Conservation (phyloP, 176 grass and related monocot genomes). For the Carex cristatella region DNA sequence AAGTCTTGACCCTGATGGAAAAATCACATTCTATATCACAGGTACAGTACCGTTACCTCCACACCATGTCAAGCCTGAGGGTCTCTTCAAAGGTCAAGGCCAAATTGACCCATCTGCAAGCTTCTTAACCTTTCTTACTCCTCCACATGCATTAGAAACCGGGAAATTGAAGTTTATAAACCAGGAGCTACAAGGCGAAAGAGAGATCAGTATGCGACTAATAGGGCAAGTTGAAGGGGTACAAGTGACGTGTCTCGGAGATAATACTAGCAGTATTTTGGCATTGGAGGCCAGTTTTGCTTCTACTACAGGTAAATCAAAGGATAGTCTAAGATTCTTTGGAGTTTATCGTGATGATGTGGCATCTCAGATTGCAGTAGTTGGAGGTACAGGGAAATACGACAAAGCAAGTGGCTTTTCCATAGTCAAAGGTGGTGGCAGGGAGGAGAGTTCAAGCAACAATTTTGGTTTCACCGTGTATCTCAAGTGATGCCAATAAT, state of each 20-base stretch:
- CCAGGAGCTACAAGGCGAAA: slow-evolving; percentile 37
- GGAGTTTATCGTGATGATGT: slow-evolving; percentile 25
- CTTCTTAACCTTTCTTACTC: slow-evolving; percentile 45
- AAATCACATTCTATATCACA: slow-evolving; percentile 48
- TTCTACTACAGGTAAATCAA: neutral
- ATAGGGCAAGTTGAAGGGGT: slow-evolving; percentile 56
- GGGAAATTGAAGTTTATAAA: slow-evolving; percentile 40
- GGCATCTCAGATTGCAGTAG: slow-evolving; percentile 49
- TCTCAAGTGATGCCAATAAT: slow-evolving; percentile 34
- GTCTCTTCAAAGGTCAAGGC: slow-evolving; percentile 28
- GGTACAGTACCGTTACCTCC: neutral
- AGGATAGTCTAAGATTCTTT: slow-evolving; percentile 66
- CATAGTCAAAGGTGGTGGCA: slow-evolving; percentile 16
- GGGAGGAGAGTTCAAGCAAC: slow-evolving; percentile 4
- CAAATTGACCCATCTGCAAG: slow-evolving; percentile 15
- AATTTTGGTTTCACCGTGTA: slow-evolving; percentile 44
- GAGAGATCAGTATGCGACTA: slow-evolving; percentile 26
- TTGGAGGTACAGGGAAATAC: slow-evolving; percentile 62
- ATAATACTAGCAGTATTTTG: slow-evolving; percentile 37
- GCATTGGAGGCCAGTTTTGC: slow-evolving; percentile 50
- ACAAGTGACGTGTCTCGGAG: slow-evolving; percentile 37
- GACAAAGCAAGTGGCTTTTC: slow-evolving; percentile 40
- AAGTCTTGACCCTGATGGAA: slow-evolving; percentile 29
- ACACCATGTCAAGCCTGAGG: neutral
- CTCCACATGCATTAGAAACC: slow-evolving; percentile 14